Evolutionary conservation across 768 basidiomycete genomes (phyloP), one percentile per base, ranked within the genome.

Genomic region (Boletus edulis): DNA sequence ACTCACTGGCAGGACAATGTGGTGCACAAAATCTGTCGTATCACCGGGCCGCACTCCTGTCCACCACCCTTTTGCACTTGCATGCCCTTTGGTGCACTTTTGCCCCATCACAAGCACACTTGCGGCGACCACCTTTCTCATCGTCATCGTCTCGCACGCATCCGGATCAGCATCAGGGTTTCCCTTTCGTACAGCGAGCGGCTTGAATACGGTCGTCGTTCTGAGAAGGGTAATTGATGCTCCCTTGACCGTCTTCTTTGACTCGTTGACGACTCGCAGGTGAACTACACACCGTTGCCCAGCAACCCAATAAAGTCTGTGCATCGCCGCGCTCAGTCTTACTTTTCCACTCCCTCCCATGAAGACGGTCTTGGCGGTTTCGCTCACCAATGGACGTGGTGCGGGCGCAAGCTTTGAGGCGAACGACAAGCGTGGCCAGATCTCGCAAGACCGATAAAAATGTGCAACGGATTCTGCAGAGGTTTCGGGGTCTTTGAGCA

Each of bases 1-100:
- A 73, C 87, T 73, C 65, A 94, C 94, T 27, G 94, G 93, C 40
- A 95, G 64, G 10, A 81, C 65, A 8, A 97, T 77, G 49, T 78
- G 83, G 64, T 91, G 86, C 15, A 79, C 78, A 69, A 93, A 91
- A 18, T 83, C 77, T 10, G 77, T 72, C 6, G 76, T 74, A 57
- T 86, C 82, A 2, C 83, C 82, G 4, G 87, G 75, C 14, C 75
- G 71, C 7, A 95, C 84, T 9, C 94, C 94, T 6, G 83, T 78
- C 93, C 94, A 96, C 89, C 91, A 96, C 1, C 93, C 94, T 62
- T 84, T 86, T 22, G 85, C 88, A 40, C 88, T 92, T 11, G 87
- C 89, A 65, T 84, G 80, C 3, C 89, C 88, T 57, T 81, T 80
- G 8, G 82, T 71, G 27, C 80, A 81, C 39, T 78, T 78, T 46